Percentiles rank a stretch among this genome's conserved stretches.
Evolutionary conservation across 768 basidiomycete genomes (phyloP).

Genomic region (Kwoniella sp.): DNA sequence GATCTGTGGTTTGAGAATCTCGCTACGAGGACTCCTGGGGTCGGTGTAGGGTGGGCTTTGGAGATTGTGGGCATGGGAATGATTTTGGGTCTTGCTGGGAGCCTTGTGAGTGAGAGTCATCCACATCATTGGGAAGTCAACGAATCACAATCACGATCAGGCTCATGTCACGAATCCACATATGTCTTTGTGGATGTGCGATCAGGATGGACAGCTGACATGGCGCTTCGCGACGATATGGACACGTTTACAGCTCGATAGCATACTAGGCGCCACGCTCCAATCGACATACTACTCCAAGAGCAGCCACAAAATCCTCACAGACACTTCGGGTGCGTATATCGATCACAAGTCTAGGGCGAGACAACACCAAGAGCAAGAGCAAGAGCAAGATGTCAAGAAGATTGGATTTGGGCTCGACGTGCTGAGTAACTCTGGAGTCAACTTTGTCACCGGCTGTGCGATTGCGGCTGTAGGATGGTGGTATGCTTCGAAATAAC

Average conservation of each 20-base stretch:
- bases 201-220: too few relatives aligned
- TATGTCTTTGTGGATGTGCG: too few relatives aligned
- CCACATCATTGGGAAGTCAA: too few relatives aligned
- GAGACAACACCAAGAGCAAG: not conserved
- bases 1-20: constrained; percentile 67
- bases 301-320: constrained; percentile 66
- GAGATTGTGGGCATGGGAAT: constrained; percentile 66
- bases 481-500: constrained; percentile 21
- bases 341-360: constrained; percentile 21
- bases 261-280: constrained; percentile 80
- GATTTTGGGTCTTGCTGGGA: constrained; percentile 74
- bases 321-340: constrained; percentile 60
- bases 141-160: too few relatives aligned
- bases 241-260: constrained; percentile 67
- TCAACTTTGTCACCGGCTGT: constrained; percentile 55
- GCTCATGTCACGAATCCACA: too few relatives aligned
- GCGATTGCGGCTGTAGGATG: constrained; percentile 38
- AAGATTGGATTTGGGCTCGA: constrained; percentile 67
- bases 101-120: constrained; percentile 63
- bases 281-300: constrained; percentile 76
- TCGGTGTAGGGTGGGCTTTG: constrained; percentile 54
- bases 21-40: constrained; percentile 16
- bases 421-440: constrained; percentile 82
- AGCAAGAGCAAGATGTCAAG: constrained; percentile 56
- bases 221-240: not conserved